Conservation (phyloP, 2,329 filamentous ascomycete genomes). For the Apiospora hydei region DNA sequence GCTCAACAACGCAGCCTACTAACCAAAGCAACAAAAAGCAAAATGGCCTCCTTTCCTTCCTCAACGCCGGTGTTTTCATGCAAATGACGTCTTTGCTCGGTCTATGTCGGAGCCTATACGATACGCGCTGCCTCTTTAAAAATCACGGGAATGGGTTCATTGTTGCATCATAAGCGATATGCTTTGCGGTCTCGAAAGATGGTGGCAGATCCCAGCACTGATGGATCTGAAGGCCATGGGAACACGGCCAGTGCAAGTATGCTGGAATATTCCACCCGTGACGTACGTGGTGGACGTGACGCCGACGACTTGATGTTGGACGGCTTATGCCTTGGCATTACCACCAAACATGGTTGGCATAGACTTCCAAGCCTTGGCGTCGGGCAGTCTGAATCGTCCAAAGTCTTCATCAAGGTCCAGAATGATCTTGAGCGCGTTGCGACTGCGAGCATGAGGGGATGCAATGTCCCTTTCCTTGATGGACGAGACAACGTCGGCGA, state of each 20-base stretch:
- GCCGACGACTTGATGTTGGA: no score
- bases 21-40: not conserved
- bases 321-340: slow-evolving; percentile 35
- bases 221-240: not conserved
- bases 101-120: slow-evolving; percentile 9
- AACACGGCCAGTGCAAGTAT: not conserved
- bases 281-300: not conserved
- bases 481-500: slow-evolving; percentile 68
- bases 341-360: slow-evolving; percentile 59
- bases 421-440: slow-evolving; percentile 95
- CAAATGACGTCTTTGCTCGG: slow-evolving; percentile 18
- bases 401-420: slow-evolving; percentile 94
- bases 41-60: slow-evolving; percentile 19
- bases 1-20: not conserved
- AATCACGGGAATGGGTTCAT: not conserved
- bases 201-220: not conserved
- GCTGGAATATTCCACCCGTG: not conserved
- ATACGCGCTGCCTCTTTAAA: not conserved
- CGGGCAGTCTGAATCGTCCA: slow-evolving; percentile 72
- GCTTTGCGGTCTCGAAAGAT: not conserved
- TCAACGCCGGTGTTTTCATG: slow-evolving; percentile 25
- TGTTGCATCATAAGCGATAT: not conserved
- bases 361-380: slow-evolving; percentile 60
- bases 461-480: slow-evolving; percentile 66
- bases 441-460: slow-evolving; percentile 67